These are phyloP conservation scores for Rhynchospora breviuscula DNA, from an alignment of 176 grass and related monocot species.

Conservation along the genomic window DNA sequence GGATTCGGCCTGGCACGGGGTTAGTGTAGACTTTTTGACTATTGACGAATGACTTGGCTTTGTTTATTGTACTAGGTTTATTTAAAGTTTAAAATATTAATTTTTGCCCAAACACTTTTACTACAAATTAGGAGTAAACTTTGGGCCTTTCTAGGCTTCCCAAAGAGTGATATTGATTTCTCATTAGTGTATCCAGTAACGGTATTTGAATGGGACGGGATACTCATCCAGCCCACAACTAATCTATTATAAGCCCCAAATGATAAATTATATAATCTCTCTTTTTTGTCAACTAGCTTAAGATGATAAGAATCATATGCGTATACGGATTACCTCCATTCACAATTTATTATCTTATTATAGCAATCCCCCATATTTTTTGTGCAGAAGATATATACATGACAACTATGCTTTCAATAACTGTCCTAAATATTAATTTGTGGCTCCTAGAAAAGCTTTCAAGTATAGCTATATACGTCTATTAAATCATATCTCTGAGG, in stretches of 20 bases:
- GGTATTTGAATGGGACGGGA: background rate
- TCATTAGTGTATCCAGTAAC: background rate
- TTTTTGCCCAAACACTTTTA: background rate
- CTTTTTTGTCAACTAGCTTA: too few species aligned
- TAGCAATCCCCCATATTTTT: too few species aligned
- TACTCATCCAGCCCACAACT: background rate
- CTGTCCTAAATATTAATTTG: background rate
- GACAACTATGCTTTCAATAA: slow-evolving; percentile 5
- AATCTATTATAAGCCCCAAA: background rate
- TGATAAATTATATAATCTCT: background rate
- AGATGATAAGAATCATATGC: too few species aligned
- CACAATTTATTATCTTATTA: background rate
- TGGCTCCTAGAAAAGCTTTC: background rate
- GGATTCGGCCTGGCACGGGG: too few species aligned
- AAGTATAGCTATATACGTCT: background rate
- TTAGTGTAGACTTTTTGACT: too few species aligned
- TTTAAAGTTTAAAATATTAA: background rate
- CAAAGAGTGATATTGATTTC: background rate
- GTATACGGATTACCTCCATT: background rate
- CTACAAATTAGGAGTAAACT: background rate
- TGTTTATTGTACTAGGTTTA: too few species aligned
- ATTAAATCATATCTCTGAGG: background rate
- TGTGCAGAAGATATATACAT: background rate
- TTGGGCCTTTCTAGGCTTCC: slow-evolving; percentile 1
- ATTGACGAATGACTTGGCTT: too few species aligned